A percentile compares a stretch with the other conserved stretches of the same genome.
phyloP scores from a whole-genome alignment of 306 rosid genomes.

The Fagus sylvatica region DNA sequence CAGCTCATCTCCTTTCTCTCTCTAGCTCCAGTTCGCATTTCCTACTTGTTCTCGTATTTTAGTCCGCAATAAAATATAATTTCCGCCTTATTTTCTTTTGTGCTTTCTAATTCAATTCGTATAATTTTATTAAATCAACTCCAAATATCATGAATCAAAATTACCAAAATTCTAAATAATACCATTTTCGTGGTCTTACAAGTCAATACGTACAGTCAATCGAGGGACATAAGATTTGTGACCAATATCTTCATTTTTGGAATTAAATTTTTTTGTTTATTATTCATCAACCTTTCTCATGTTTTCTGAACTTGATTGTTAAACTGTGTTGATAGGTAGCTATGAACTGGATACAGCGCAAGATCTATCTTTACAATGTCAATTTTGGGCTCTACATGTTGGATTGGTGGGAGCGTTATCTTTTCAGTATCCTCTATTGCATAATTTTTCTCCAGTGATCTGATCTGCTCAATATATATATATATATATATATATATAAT shows the following conservation, averaged over 20 bases:
- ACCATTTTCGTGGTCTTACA: too few species aligned
- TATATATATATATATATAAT: too few species aligned
- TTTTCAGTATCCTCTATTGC: constrained; percentile 76
- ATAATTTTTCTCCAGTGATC: background rate
- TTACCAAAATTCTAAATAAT: too few species aligned
- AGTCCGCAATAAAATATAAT: too few species aligned
- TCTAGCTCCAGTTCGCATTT: background rate
- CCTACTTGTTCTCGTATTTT: background rate
- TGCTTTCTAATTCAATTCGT: too few species aligned
- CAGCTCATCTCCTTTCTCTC: background rate
- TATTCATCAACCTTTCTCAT: background rate
- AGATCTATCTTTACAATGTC: constrained; percentile 85
- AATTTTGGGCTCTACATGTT: constrained; percentile 95
- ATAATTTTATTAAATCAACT: too few species aligned
- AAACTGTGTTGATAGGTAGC: background rate
- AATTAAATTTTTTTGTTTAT: background rate
- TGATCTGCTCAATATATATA: constrained; percentile 8
- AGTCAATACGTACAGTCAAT: too few species aligned
- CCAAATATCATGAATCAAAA: too few species aligned
- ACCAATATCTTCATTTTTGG: too few species aligned
- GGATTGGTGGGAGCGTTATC: constrained; percentile 96
- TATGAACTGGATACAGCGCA: constrained; percentile 92
- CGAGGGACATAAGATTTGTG: too few species aligned
- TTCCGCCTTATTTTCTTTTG: too few species aligned
- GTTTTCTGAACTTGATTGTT: background rate